phyloP scores from a whole-genome alignment of 2,329 filamentous ascomycete genomes.

The Penicillium sp. region DNA sequence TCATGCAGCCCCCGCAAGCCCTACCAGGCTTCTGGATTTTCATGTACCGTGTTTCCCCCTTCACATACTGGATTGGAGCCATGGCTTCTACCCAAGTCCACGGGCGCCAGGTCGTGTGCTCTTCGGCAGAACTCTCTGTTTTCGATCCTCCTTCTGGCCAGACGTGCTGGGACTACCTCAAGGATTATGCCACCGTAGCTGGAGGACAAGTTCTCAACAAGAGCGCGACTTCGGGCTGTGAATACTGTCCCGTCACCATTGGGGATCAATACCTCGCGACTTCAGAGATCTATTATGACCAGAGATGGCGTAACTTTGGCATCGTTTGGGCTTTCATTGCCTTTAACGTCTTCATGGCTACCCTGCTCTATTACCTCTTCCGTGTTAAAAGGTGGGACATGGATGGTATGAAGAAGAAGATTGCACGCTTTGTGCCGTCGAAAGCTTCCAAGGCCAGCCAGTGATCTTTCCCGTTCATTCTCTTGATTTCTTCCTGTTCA shows the following conservation, averaged over 20 bases:
- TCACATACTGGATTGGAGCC: conserved; percentile 52
- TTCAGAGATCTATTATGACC: conserved; percentile 51
- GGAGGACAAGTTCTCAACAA: conserved; percentile 57
- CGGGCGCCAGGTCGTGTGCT: conserved; percentile 64
- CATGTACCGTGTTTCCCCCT: conserved; percentile 61
- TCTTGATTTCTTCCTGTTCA: background rate
- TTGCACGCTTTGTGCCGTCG: background rate
- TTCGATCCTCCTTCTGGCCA: conserved; percentile 59
- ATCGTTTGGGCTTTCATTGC: conserved; percentile 58
- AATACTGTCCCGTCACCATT: conserved; percentile 43
- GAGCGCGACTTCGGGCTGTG: conserved; percentile 51
- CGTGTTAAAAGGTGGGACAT: conserved; percentile 28
- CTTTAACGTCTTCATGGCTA: conserved; percentile 56
- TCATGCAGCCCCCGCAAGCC: conserved; percentile 63
- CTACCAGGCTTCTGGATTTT: conserved; percentile 69
- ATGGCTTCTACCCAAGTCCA: conserved; percentile 70
- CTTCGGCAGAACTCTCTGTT: conserved; percentile 63
- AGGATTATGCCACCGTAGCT: conserved; percentile 46
- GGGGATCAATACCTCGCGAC: conserved; percentile 41
- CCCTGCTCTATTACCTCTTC: conserved; percentile 44
- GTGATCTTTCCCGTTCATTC: background rate
- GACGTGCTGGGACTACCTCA: conserved; percentile 62
- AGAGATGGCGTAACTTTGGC: conserved; percentile 69
- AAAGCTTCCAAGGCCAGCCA: background rate
- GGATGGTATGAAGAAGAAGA: conserved; percentile 14